Evolutionary conservation across 768 basidiomycete genomes (phyloP).

Genomic region (Boletus edulis): DNA sequence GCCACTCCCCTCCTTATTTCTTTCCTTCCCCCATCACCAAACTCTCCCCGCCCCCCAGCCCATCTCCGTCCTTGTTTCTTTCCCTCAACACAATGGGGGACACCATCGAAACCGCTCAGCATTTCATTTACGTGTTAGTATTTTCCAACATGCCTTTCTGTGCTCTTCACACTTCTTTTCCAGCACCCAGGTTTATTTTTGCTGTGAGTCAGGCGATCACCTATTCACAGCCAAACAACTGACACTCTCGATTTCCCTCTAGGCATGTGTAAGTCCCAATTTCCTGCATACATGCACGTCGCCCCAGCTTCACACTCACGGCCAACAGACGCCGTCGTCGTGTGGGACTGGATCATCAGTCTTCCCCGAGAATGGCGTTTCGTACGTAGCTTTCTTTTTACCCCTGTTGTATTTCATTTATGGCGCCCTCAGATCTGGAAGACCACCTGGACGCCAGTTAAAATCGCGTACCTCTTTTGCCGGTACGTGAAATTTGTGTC

Average conservation of each 20-base stretch:
- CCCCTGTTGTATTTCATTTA: not conserved
- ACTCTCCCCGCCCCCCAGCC: slow-evolving; percentile 3
- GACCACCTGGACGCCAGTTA: slow-evolving; percentile 82
- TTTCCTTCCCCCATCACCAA: slow-evolving; percentile 16
- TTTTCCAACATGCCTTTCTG: not conserved
- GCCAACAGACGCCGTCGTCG: slow-evolving; percentile 65
- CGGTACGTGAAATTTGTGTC: slow-evolving; percentile 47
- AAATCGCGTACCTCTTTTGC: slow-evolving; percentile 81
- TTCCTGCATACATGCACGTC: slow-evolving; percentile 19
- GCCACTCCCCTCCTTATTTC: slow-evolving; percentile 27
- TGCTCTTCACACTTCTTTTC: slow-evolving; percentile 11
- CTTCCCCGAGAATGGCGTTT: slow-evolving; percentile 76
- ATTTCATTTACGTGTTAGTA: slow-evolving; percentile 72
- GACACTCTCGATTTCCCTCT: slow-evolving; percentile 30
- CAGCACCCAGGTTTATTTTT: slow-evolving; percentile 76
- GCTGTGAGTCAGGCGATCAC: slow-evolving; percentile 54
- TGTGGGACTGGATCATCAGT: slow-evolving; percentile 86
- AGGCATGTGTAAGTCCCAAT: slow-evolving; percentile 66
- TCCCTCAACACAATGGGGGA: slow-evolving; percentile 38
- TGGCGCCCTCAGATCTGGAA: slow-evolving; percentile 62
- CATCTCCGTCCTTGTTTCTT: slow-evolving; percentile 7
- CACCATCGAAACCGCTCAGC: slow-evolving; percentile 56
- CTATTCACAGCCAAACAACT: slow-evolving; percentile 21
- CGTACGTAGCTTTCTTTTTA: slow-evolving; percentile 39
- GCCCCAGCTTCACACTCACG: not conserved